Conservation (phyloP, 1,284 basidiomycete species). For the Fereydounia khargensis region DNA sequence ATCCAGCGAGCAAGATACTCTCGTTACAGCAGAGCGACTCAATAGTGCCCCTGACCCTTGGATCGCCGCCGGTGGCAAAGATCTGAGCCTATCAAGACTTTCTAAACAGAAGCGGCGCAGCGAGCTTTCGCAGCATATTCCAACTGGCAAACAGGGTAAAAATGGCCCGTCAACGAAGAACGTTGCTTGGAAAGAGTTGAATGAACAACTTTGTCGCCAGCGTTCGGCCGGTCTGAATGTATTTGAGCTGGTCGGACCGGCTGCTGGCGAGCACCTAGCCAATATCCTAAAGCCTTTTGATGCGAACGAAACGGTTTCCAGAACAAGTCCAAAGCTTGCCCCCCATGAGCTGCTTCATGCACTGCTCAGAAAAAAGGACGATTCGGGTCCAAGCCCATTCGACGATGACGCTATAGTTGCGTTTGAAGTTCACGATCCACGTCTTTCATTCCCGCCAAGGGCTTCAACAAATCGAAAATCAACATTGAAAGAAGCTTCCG, state of each 20-base stretch:
- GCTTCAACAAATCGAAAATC: not conserved
- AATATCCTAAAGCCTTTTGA: slow-evolving; percentile 29
- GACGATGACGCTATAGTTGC: slow-evolving; percentile 7
- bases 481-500: not conserved
- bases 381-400: too few relatives aligned
- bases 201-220: slow-evolving; percentile 5
- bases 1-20: too few relatives aligned
- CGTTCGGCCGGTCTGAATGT: slow-evolving; percentile 43
- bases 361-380: too few relatives aligned
- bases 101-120: slow-evolving; percentile 12
- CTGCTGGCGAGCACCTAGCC: slow-evolving; percentile 24
- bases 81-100: slow-evolving; percentile 16
- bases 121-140: too few relatives aligned
- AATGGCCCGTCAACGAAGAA: too few relatives aligned
- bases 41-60: slow-evolving; percentile 30
- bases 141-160: too few relatives aligned
- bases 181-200: slow-evolving; percentile 2
- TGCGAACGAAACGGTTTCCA: too few relatives aligned
- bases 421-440: slow-evolving; percentile 44
- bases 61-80: slow-evolving; percentile 34
- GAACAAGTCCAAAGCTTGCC: too few relatives aligned
- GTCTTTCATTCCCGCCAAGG: slow-evolving; percentile 42
- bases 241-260: slow-evolving; percentile 46
- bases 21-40: slow-evolving; percentile 17
- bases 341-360: too few relatives aligned